A percentile compares a stretch with the other conserved stretches of the same genome.
Evolutionary conservation across 495 filamentous ascomycete genomes (phyloP).

Genomic region (Talaromyces proteolyticus): DNA sequence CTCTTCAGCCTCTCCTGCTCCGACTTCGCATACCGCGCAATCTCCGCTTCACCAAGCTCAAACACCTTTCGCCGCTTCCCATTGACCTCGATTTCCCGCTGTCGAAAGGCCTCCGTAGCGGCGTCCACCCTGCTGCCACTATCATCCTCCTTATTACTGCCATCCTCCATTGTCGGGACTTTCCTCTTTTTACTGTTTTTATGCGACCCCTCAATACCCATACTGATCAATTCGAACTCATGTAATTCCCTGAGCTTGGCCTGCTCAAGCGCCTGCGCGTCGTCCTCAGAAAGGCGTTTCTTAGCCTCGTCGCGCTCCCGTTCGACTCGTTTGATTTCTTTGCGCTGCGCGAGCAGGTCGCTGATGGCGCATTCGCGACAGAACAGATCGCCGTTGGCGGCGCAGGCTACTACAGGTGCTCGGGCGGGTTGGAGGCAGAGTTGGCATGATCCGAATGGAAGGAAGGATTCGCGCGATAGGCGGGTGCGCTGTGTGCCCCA

Average conservation of each 20-base stretch:
- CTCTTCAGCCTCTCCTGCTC: conserved; percentile 64
- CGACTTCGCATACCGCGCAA: conserved; percentile 61
- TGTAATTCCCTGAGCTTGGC: conserved; percentile 24
- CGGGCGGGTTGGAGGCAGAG: conserved; percentile 83
- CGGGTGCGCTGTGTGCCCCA: conserved; percentile 84
- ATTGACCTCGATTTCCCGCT: conserved; percentile 64
- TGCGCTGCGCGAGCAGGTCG: conserved; percentile 84
- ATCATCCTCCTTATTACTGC: conserved; percentile 5
- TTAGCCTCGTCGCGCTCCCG: conserved; percentile 52
- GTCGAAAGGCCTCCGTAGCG: conserved; percentile 26
- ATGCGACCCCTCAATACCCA: conserved; percentile 28
- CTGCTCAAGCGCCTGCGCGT: conserved; percentile 29
- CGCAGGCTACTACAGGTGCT: conserved; percentile 74
- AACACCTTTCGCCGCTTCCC: conserved; percentile 49
- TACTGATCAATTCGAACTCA: conserved; percentile 37
- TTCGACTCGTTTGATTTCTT: conserved; percentile 85
- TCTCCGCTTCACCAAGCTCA: conserved; percentile 75
- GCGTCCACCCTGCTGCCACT: conserved; percentile 22
- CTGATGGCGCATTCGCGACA: conserved; percentile 91
- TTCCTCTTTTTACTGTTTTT: conserved; percentile 1
- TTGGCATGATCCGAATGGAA: conserved; percentile 85
- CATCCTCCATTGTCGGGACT: conserved; percentile 14
- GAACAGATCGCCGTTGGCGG: conserved; percentile 84
- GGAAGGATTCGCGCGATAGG: conserved; percentile 86
- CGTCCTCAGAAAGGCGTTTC: conserved; percentile 32